Conservation (phyloP, 495 filamentous ascomycete genomes). For the Penicillium maclennaniae region DNA sequence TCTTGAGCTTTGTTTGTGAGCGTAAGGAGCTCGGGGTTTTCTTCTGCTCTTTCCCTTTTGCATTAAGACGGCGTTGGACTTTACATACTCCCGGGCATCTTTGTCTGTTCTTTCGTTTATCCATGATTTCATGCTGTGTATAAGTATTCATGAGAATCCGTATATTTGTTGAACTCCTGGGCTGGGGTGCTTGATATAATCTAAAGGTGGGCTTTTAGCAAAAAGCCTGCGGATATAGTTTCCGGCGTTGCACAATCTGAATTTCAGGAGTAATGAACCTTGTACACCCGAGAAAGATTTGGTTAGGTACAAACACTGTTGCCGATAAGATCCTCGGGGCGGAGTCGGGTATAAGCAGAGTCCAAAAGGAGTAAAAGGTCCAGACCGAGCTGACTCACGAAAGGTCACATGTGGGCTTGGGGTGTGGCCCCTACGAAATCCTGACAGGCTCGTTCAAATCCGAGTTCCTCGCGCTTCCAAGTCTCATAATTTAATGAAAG, state of each 20-base stretch:
- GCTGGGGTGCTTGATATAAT: not conserved
- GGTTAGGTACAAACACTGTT: too few relatives aligned
- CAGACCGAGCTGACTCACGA: conserved; percentile 9
- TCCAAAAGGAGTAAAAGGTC: not conserved
- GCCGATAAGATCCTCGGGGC: not conserved
- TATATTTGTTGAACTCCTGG: not conserved
- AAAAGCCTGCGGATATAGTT: not conserved
- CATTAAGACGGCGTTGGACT: conserved; percentile 26
- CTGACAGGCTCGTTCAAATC: not conserved
- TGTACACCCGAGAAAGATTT: not conserved
- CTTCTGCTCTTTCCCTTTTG: conserved; percentile 6
- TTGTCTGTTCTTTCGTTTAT: not conserved
- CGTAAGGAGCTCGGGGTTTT: not conserved
- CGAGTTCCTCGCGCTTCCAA: not conserved
- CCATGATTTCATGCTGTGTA: conserved; percentile 5
- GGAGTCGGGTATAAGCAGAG: conserved; percentile 1
- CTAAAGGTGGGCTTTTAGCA: not conserved
- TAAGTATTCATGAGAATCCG: conserved; percentile 6
- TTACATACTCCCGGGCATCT: conserved; percentile 2
- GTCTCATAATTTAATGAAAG: not conserved
- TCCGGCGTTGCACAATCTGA: not conserved
- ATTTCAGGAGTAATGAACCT: not conserved
- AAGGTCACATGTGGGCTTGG: conserved; percentile 9
- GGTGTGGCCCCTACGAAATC: conserved; percentile 4
- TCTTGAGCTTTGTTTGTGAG: conserved; percentile 1